Evolutionary conservation across 345 rosid species (phyloP), one percentile per base, ranked within the genome.

Genomic region (Melaleuca alternifolia): DNA sequence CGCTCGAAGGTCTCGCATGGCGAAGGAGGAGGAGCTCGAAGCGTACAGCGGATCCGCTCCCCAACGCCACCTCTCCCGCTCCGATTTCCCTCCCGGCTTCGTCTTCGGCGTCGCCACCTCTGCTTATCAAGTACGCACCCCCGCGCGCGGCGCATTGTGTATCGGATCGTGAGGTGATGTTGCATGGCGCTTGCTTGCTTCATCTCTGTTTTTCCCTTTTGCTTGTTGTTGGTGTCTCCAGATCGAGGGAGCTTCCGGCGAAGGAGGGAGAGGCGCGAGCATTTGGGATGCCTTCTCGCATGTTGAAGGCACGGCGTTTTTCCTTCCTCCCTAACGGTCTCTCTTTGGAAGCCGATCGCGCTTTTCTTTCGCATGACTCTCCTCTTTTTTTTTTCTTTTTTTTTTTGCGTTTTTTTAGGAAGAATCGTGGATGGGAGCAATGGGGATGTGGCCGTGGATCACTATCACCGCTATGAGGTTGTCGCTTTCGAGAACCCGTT

Each of bases 241-340:
- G 99, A 93, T 97, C 88, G 99, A 97, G 94, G 99, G 99, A 89
- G 99, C 92, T 15, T 88, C 92, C 89, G 87, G 88, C 54, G 99
- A 94, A 82, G 99, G 96, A 44, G 93, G 94, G 15, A 92, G 95
- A 84, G 99, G 98, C 76, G 91, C 96, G 61, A 92, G 93, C 87
- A 95, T 96, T 85, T 96, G 99, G 99, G 99, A 96, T 85, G 93
- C 91, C 87, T 96, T 96, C 86, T 65, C 97, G n/a, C 98, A 90
- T 84, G 86, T 88, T 16, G 87, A 92, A 91, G 99, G 98, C 93
- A 51, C 85, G 41, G 12, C 50, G 51, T 62, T 37, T 33, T 54
- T 48, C 51, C 24, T 24, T 54, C 62, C 15, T 9, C 85, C 24
- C 52, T n/a, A n/a, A 54, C 61, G 16, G 48, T 83, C 28, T 20